Evolutionary conservation across 371 early-diverging fungal species (phyloP).

Genomic region (Zychaea mexicana): DNA sequence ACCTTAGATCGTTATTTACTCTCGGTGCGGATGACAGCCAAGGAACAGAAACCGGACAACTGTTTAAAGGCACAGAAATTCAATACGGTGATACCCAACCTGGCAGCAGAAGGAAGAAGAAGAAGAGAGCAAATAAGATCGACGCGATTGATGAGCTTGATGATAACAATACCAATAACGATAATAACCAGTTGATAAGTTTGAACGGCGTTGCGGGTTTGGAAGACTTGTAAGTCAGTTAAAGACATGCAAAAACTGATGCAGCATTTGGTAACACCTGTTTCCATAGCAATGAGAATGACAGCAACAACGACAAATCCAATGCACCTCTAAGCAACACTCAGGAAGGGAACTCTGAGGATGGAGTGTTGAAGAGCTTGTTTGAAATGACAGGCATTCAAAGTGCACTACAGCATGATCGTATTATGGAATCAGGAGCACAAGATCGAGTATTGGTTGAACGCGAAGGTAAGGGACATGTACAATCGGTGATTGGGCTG

Average conservation of each 20-base stretch:
- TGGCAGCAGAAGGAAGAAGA: conserved; percentile 24
- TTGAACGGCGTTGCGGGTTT: conserved; percentile 57
- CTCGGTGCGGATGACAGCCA: conserved; percentile 63
- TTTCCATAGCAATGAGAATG: conserved; percentile 22
- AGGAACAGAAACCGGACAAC: conserved; percentile 69
- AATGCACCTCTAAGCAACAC: conserved; percentile 7
- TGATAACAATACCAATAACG: conserved; percentile 18
- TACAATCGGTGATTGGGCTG: too few species aligned
- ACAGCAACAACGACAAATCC: conserved; percentile 16
- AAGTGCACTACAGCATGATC: conserved; percentile 87
- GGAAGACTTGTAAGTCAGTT: conserved; percentile 57
- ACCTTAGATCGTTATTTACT: conserved; percentile 85
- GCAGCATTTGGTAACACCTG: not conserved
- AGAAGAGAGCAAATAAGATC: conserved; percentile 19
- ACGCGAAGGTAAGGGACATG: conserved; percentile 62
- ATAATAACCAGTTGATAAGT: conserved; percentile 34
- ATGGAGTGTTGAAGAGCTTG: conserved; percentile 68
- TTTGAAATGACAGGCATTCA: conserved; percentile 86
- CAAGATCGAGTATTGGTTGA: conserved; percentile 73
- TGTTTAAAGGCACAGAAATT: conserved; percentile 69
- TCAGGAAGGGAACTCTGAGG: conserved; percentile 27
- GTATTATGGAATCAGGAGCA: conserved; percentile 70
- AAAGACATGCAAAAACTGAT: not conserved
- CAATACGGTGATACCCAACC: conserved; percentile 19
- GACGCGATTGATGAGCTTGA: not conserved